Base-by-base conservation (phyloP, 495 filamentous ascomycete genomes). In the Penicillium flavigenum region DNA sequence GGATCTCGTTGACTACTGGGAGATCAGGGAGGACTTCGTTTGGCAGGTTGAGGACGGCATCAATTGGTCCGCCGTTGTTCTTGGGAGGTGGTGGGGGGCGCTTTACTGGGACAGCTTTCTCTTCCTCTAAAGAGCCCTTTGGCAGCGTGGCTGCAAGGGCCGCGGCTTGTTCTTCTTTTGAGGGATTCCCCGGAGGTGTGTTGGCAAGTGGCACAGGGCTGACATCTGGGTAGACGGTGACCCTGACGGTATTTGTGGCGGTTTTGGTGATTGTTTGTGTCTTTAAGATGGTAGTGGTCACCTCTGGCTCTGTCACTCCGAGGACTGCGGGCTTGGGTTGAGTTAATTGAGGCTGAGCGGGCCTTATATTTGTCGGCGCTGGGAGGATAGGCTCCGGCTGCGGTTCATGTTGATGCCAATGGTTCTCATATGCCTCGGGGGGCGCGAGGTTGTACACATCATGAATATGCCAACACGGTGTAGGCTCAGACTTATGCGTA, bases 261-360 rank as follows among this genome's bases (percentile, higher is more conserved):
- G 49, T 55, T 14, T 17, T 17, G 16, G 51, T 61, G 12, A 48
- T 47, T 20, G 59, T 63, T 7, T 27, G 60, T 1, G 66, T 68
- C 51, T 56, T 60, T n/a, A 44, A 54, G 4, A 61, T 49, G 20
- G 52, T 66, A 4, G 60, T 57, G 4, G 44, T 63, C 12, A 36
- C 24, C 20, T 68, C 65, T 1, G 47, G 10, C 16, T 34, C 8
- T 2, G 19, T 20, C 6, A 47, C 19, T 5, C 39, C 19, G 11
- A 29, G 17, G 3, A 14, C 26, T 9, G 8, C 0, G 27, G 17
- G 14, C 26, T 17, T 3, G 19, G 46, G 36, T 0, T 51, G 22
- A 3, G 12, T 22, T 12, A 39, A 2, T 7, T 54, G 45, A 9
- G 14, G 11, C 5, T 14, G 20, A 36, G 22, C 26, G 14, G 57